phyloP scores from a whole-genome alignment of 2,329 filamentous ascomycete genomes.

The Tolypocladium inflatum region DNA sequence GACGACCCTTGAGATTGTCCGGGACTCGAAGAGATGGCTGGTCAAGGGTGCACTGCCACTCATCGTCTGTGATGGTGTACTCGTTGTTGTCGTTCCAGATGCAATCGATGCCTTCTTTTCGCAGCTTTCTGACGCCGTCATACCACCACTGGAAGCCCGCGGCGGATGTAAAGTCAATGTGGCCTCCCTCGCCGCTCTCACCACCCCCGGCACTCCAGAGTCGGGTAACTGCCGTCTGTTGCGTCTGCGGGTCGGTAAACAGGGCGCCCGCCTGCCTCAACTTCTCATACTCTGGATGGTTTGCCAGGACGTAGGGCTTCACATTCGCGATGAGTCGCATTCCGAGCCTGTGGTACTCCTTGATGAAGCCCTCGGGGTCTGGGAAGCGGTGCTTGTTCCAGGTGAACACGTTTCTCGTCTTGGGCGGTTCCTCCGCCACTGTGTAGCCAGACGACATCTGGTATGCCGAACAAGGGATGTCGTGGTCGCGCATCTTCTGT shows the following conservation, averaged over 20 bases:
- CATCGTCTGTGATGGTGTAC: constrained; percentile 56
- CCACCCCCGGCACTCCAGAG: constrained; percentile 64
- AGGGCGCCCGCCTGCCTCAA: constrained; percentile 50
- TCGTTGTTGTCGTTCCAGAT: constrained; percentile 80
- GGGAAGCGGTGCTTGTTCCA: constrained; percentile 66
- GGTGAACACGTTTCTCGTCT: constrained; percentile 17
- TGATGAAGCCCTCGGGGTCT: constrained; percentile 53
- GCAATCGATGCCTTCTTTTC: constrained; percentile 55
- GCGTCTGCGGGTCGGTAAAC: constrained; percentile 44
- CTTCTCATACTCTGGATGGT: constrained; percentile 56
- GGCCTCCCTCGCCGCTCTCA: constrained; percentile 59
- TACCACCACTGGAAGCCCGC: constrained; percentile 65
- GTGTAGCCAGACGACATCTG: neutral
- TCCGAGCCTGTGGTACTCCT: constrained; percentile 51
- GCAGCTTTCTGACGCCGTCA: constrained; percentile 53
- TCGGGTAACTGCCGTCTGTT: constrained; percentile 37
- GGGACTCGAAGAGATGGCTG: constrained; percentile 21
- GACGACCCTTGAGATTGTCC: constrained; percentile 21
- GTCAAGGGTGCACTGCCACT: constrained; percentile 53
- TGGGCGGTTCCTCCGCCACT: neutral
- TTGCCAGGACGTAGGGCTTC: constrained; percentile 61
- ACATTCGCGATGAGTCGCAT: constrained; percentile 63
- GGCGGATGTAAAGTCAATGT: constrained; percentile 64
- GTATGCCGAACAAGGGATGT: neutral
- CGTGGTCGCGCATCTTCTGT: neutral